A percentile compares a stretch with the other conserved stretches of the same genome.
phyloP scores from a whole-genome alignment of 495 filamentous ascomycete genomes.

The Rostrohypoxylon terebratum region DNA sequence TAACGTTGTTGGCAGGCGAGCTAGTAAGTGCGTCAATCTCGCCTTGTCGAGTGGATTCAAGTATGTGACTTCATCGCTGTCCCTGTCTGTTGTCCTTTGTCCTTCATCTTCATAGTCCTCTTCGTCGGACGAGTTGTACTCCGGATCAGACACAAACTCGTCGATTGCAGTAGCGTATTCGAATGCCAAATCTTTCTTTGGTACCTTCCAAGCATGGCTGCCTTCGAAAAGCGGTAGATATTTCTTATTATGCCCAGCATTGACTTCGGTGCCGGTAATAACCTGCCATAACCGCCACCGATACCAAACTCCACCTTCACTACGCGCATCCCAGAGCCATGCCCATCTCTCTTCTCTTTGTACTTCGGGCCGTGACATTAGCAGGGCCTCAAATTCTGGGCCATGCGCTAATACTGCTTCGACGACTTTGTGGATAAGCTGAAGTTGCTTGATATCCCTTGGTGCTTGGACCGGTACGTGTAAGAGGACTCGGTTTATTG shows the following conservation, averaged over 20 bases:
- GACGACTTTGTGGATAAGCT: conserved; percentile 87
- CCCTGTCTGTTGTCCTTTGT: conserved; percentile 65
- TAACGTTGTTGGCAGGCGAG: conserved; percentile 81
- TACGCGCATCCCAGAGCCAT: conserved; percentile 91
- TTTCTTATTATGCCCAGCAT: conserved; percentile 51
- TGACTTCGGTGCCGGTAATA: conserved; percentile 67
- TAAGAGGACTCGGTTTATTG: conserved; percentile 61
- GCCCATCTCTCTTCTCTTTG: conserved; percentile 89
- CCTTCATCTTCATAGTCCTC: conserved; percentile 84
- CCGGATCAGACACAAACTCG: conserved; percentile 82
- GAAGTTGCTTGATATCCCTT: conserved; percentile 79
- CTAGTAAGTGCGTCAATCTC: conserved; percentile 81
- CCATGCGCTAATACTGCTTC: conserved; percentile 82
- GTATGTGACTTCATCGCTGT: conserved; percentile 76
- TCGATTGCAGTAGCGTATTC: conserved; percentile 79
- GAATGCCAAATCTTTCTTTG: conserved; percentile 73
- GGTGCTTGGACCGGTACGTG: conserved; percentile 83
- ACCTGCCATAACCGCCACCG: conserved; percentile 91
- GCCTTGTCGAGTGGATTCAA: conserved; percentile 88
- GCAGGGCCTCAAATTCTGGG: conserved; percentile 89
- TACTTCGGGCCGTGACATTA: conserved; percentile 86
- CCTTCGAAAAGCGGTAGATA: conserved; percentile 75
- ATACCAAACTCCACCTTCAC: conserved; percentile 84
- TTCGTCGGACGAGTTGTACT: conserved; percentile 89
- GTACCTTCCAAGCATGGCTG: conserved; percentile 75